phyloP scores from a whole-genome alignment of 495 filamentous ascomycete species.

The Amphirosellinia nigrospora region DNA sequence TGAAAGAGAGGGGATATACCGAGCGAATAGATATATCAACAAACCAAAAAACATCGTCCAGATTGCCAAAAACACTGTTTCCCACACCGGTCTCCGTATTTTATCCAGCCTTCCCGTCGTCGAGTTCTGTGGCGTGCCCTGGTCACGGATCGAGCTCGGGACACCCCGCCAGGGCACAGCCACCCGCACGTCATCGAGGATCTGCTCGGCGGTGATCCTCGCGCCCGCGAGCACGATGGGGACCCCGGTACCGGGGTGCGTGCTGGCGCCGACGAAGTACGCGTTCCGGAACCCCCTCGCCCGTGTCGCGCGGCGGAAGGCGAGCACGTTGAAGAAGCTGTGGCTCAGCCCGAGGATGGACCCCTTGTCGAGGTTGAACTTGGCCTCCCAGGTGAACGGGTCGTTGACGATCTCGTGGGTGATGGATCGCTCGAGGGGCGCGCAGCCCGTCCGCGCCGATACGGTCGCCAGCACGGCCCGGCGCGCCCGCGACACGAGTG shows the following conservation, averaged over 20 bases:
- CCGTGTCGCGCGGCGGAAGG: slow-evolving; percentile 64
- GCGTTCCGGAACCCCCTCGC: slow-evolving; percentile 54
- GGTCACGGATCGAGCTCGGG: slow-evolving; percentile 25
- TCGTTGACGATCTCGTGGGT: slow-evolving; percentile 66
- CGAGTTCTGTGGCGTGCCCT: slow-evolving; percentile 33
- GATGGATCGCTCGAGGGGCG: slow-evolving; percentile 51
- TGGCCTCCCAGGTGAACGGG: slow-evolving; percentile 63
- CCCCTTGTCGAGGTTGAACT: slow-evolving; percentile 73
- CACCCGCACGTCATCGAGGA: slow-evolving; percentile 51
- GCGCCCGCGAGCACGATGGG: slow-evolving; percentile 70
- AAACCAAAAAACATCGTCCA: slow-evolving; percentile 13
- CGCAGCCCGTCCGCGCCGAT: slow-evolving; percentile 56
- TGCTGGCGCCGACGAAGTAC: slow-evolving; percentile 73
- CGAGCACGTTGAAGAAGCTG: slow-evolving; percentile 72
- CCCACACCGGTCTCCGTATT: slow-evolving; percentile 30
- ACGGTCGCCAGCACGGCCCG: slow-evolving; percentile 61
- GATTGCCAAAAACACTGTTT: neutral
- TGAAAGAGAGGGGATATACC: neutral
- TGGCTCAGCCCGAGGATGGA: slow-evolving; percentile 72
- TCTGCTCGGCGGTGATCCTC: slow-evolving; percentile 64
- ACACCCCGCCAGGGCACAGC: slow-evolving; percentile 48
- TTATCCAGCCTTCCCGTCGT: slow-evolving; percentile 40
- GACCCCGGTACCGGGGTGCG: slow-evolving; percentile 75
- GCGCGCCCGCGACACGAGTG: slow-evolving; percentile 58
- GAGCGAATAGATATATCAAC: neutral